Conservation (phyloP, 2,329 filamentous ascomycete species). For the Ophiosphaerella herpotricha region DNA sequence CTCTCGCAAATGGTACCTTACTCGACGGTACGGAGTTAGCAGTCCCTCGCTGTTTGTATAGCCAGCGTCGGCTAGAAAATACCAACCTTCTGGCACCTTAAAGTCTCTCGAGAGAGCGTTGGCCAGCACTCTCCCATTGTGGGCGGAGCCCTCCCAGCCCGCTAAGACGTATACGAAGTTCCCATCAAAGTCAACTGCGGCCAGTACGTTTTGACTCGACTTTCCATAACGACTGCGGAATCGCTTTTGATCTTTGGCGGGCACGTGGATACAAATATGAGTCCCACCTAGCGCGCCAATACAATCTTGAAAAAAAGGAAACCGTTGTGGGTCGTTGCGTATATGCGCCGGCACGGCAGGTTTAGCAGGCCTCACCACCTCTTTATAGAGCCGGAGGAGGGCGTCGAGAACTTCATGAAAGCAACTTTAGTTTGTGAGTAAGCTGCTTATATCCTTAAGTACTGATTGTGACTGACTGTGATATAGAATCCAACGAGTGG, state of each 20-base stretch:
- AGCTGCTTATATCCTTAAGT: neutral
- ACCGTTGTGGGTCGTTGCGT: neutral
- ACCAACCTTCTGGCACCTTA: neutral
- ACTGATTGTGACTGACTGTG: neutral
- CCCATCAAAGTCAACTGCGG: neutral
- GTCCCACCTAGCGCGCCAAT: neutral
- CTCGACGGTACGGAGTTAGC: neutral
- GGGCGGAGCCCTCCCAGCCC: neutral
- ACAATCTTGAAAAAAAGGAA: neutral
- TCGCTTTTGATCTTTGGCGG: neutral
- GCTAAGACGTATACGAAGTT: neutral
- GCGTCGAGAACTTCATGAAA: neutral
- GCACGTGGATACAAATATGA: neutral
- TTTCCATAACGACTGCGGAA: neutral
- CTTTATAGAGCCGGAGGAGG: neutral
- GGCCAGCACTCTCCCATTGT: neutral
- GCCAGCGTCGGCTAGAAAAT: neutral
- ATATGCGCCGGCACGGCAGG: neutral
- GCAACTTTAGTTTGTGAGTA: neutral
- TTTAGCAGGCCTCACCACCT: neutral
- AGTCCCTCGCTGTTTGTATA: neutral
- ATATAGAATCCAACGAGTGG: neutral
- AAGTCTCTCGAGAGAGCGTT: neutral
- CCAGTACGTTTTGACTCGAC: neutral
- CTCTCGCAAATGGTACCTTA: neutral